Base-by-base conservation (phyloP, 164 flowering plant genomes). In the Litsea cubeba region DNA sequence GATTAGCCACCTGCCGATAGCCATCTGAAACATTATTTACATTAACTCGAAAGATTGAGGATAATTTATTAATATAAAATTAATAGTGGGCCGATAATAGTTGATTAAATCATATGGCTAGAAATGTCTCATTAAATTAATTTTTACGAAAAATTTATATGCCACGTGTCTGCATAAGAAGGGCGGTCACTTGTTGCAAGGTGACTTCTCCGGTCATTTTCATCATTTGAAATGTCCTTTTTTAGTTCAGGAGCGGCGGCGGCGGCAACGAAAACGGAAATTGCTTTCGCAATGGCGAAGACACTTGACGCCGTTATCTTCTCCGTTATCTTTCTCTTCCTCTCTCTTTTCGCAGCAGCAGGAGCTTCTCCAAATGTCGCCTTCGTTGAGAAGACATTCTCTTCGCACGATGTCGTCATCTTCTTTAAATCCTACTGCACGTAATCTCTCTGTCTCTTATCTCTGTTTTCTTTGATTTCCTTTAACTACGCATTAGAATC, bases 381-480 rank as follows among this genome's bases (percentile, higher is more conserved):
- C 22, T 92, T 90, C 75, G 91, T 92, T 30, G 81, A 85, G 77
- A 86, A 90, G 75, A 86, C 92, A 24, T 78, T 92, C 71, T 78
- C 87, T 28, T 87, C 93, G 35, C 86, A 92, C 72, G 57, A 84
- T 78, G 88, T 92, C 73, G 91, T 87, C 80, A 87, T 92, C 81
- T 92, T 92, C 91, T 92, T 92, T 83, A 92, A 92, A 80, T 87
- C 95, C 46, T 89, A 89, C 77, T 90, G 97, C 93, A 94, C 93
- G 97, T 92, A 85, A 28, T 69, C 54, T 63, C 74, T 76, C 75
- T 71, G 32, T 46, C 60, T 23, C 65, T 63, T 15, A 3, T 50
- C 32, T 18, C 17, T 30, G 66, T 58, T 67, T 74, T 77, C 75
- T 75, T 20, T 62, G 57, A 18, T 24, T 46, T 12, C 8, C 58